Base-by-base conservation (phyloP, 352 stramenopile species). In the Saprolegnia diclina region DNA sequence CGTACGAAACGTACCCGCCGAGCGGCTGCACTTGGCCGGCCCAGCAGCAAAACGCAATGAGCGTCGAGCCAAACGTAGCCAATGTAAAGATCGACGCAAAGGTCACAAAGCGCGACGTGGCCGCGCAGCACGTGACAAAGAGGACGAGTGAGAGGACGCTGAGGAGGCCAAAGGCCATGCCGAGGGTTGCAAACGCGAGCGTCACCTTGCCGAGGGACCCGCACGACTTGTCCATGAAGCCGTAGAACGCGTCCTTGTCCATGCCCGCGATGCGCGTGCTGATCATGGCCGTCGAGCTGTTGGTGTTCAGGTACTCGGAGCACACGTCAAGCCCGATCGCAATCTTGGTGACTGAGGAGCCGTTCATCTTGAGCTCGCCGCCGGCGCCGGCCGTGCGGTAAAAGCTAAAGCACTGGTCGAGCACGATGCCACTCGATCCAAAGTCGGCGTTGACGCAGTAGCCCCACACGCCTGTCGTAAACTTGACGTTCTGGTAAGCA, bases 361-460 rank as follows among this genome's bases (percentile, higher is more conserved):
- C 57, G 24, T 66, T 66, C 37, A 66, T 35, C 18, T 40, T 48
- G 13, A 66, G 14, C 13, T 44, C 63, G 24, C 61, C n/a, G 29
- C 6, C 44, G 3, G 61, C 11, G 42, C 61, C 63, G 21, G 5
- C 21, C 11, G 48, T 14, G 13, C 16, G 54, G 29, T 69, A 69
- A 46, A 69, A 69, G 38, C 26, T 61, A 38, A 69, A 69, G 37
- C 63, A 69, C 29, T 69, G 63, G 22, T 59, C 53, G 29, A 69
- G 45, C 18, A 69, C 21, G 26, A 32, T 11, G 35, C n/a, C 26
- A 40, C 4, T 32, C 57, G 14, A n/a, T 13, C 13, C n/a, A 10
- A 69, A 61, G 53, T 69, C 53, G 35, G 63, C 63, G 26, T 69
- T 63, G 38, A 69, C 22, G 37, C 63, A 69, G 38, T 42, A 69